phyloP scores from a whole-genome alignment of 2,329 filamentous ascomycete species.

The Penicillium aurantiogriseum region DNA sequence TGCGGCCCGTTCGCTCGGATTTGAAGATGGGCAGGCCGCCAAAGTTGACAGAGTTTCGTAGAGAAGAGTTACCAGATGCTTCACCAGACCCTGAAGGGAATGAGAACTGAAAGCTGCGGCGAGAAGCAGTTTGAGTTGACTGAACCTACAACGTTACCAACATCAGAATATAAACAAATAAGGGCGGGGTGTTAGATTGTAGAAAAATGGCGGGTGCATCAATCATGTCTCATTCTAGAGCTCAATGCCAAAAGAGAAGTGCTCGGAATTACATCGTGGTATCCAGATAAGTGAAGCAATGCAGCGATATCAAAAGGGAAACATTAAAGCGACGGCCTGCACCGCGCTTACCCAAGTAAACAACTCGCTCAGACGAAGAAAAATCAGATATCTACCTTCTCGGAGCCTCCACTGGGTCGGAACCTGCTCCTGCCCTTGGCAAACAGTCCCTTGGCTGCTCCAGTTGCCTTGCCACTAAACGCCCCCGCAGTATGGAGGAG shows the following conservation, averaged over 20 bases:
- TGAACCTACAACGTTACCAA: constrained; percentile 36
- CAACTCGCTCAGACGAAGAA: constrained; percentile 13
- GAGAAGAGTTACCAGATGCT: constrained; percentile 14
- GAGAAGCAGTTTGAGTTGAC: constrained; percentile 26
- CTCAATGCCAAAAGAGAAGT: constrained; percentile 20
- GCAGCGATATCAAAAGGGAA: constrained; percentile 15
- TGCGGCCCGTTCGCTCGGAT: constrained; percentile 10
- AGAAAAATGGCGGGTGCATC: constrained; percentile 20
- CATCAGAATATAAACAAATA: constrained; percentile 29
- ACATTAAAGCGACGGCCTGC: constrained; percentile 14
- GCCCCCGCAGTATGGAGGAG: constrained; percentile 78
- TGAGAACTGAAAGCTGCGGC: constrained; percentile 25
- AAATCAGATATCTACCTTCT: constrained; percentile 72
- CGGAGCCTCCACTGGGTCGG: constrained; percentile 57
- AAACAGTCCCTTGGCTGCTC: constrained; percentile 85
- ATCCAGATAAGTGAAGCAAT: constrained; percentile 25
- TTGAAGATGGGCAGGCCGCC: constrained; percentile 27
- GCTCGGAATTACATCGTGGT: constrained; percentile 34
- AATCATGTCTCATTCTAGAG: constrained; percentile 31
- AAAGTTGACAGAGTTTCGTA: constrained; percentile 25
- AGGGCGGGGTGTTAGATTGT: constrained; percentile 7
- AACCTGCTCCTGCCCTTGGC: constrained; percentile 88
- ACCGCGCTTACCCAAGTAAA: constrained; percentile 11
- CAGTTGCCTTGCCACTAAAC: constrained; percentile 66
- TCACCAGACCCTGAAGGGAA: constrained; percentile 16